Base-by-base conservation (phyloP, 2,329 filamentous ascomycete genomes). In the Myriosclerotinia curreyana region DNA sequence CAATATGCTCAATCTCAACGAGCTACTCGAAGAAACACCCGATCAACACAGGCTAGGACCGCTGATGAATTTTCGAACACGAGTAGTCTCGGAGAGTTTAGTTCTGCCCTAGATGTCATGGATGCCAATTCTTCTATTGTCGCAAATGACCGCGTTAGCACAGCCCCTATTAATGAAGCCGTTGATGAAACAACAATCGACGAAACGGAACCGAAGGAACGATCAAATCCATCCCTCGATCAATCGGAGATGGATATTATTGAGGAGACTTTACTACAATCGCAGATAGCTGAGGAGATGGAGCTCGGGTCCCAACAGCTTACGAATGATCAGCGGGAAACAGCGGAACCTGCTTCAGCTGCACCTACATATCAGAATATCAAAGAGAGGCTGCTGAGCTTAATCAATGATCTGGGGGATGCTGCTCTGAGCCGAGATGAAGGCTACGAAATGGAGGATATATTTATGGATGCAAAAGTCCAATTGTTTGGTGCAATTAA, bases 391-490 rank as follows among this genome's bases (percentile, higher is more conserved):
- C 46, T 79, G 89, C 51, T 80, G 77, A 66, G 78, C 77, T 79
- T 89, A 0, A 75, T 95, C 31, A 79, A 80, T 25, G 81, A 86
- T 67, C 79, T 92, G 65, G 83, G 81, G 62, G 78, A 77, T 36
- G 80, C 86, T 28, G 79, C 83, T 20, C 76, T 96, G 50, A 85
- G 85, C 20, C 81, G 84, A 14, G 80, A 83, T 14, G 86, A 91
- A 66, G 84, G 92, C 61, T 82, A 86, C 65, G 82, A 88, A 73
- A 81, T 95, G 69, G 91, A 95, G 72, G 88, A 93, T 73, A 78
- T 91, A 70, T 81, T 95, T 73, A 91, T 93, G 79, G 89, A 94
- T 74, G 85, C 94, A 68, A 88, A 90, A 75, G 82, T 84, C 67
- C 86, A 89, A 74, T 81, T 93, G 60, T 90, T 89, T 74, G 85